These are phyloP conservation scores for Marasmius oreades DNA, from an alignment of 1,284 basidiomycete genomes.

Conservation along the genomic window DNA sequence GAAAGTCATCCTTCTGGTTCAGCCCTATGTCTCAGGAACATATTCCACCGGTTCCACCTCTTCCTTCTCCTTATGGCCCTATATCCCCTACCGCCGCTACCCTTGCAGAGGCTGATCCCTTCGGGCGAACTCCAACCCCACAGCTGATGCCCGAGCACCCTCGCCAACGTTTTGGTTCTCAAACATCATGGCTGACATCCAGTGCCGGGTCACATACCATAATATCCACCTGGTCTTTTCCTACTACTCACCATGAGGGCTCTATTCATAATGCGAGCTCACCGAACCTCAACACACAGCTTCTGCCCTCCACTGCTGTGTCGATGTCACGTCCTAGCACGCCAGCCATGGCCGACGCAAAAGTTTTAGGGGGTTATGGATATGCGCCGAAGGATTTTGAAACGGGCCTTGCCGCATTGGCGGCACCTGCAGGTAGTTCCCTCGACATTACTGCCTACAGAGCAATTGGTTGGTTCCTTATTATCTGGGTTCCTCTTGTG, in stretches of 20 bases:
- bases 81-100: conserved; percentile 37
- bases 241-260: conserved; percentile 37
- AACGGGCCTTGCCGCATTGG: conserved; percentile 44
- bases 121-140: conserved; percentile 43
- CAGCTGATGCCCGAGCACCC: conserved; percentile 32
- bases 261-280: conserved; percentile 28
- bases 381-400: conserved; percentile 47
- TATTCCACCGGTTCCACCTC: conserved; percentile 60
- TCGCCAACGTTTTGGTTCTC: conserved; percentile 50
- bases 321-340: conserved; percentile 40
- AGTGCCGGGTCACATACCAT: conserved; percentile 53
- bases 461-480: conserved; percentile 56
- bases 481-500: conserved; percentile 66
- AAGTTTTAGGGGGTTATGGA: conserved; percentile 63
- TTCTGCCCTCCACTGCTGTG: conserved; percentile 33
- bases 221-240: conserved; percentile 64
- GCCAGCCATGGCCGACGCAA: conserved; percentile 51
- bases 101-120: conserved; percentile 55
- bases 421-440: conserved; percentile 37
- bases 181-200: conserved; percentile 69
- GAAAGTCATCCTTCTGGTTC: conserved; percentile 63
- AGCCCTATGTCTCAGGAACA: conserved; percentile 39
- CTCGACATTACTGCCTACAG: conserved; percentile 53
- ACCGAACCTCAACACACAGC: conserved; percentile 38
- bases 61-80: conserved; percentile 54